These are phyloP conservation scores for Pythium aphanidermatum DNA, from an alignment of 352 stramenopile species.

Conservation along the genomic window DNA sequence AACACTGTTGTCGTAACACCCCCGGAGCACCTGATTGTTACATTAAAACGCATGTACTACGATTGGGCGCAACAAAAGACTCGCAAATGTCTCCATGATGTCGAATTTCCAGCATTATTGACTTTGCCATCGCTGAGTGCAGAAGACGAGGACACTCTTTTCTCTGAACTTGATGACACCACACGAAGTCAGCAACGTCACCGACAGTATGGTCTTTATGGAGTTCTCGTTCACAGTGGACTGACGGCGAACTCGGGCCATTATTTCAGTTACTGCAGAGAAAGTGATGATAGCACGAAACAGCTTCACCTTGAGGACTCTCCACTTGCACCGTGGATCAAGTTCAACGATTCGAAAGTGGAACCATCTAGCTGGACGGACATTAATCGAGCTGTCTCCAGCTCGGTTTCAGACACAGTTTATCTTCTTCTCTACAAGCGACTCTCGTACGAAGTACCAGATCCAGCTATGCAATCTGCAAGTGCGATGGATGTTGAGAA, in stretches of 20 bases:
- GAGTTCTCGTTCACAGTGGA: constrained; percentile 85
- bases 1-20: constrained; percentile 80
- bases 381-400: constrained; percentile 66
- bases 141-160: constrained; percentile 48
- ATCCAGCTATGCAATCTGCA: constrained; percentile 9
- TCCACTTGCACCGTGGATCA: constrained; percentile 79
- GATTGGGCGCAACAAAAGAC: constrained; percentile 87
- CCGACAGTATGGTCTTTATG: constrained; percentile 84
- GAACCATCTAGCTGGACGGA: constrained; percentile 75
- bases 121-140: constrained; percentile 53
- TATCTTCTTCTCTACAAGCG: constrained; percentile 88
- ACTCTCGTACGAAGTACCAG: constrained; percentile 49
- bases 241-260: constrained; percentile 87
- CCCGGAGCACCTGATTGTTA: constrained; percentile 80
- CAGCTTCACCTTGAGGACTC: constrained; percentile 81
- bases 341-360: constrained; percentile 88
- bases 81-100: constrained; percentile 81
- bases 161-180: constrained; percentile 8
- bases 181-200: constrained; percentile 21
- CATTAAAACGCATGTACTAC: constrained; percentile 88
- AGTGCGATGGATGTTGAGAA: constrained; percentile 19
- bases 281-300: constrained; percentile 60
- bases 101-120: constrained; percentile 64
- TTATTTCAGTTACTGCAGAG: constrained; percentile 88
- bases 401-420: constrained; percentile 83